Percentiles rank a stretch among this genome's conserved stretches.
phyloP scores from a whole-genome alignment of 2,329 filamentous ascomycete species.

The Fusarium sp. region DNA sequence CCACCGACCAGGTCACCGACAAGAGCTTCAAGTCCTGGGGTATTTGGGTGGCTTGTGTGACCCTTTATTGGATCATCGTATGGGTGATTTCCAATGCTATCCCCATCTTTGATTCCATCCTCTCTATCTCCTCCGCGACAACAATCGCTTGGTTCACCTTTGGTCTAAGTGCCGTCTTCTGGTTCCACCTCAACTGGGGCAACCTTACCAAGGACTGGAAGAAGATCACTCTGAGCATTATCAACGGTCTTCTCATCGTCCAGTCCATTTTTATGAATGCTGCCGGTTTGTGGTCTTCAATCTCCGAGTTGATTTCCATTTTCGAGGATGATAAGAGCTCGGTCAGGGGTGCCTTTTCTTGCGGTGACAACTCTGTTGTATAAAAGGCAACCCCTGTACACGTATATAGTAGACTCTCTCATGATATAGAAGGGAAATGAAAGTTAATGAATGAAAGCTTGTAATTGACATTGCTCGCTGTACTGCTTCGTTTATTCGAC shows the following conservation, averaged over 20 bases:
- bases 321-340: conserved; percentile 41
- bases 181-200: conserved; percentile 50
- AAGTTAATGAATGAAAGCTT: conserved; percentile 6
- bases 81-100: conserved; percentile 52
- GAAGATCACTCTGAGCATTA: conserved; percentile 27
- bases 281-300: conserved; percentile 50
- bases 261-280: conserved; percentile 51
- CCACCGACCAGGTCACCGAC: conserved; percentile 48
- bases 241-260: conserved; percentile 47
- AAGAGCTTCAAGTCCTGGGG: conserved; percentile 49
- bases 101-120: conserved; percentile 52
- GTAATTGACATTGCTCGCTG: background rate
- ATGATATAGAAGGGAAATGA: background rate
- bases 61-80: conserved; percentile 47
- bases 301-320: conserved; percentile 46
- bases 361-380: conserved; percentile 48
- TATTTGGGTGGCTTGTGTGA: conserved; percentile 50
- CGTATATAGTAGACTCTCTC: background rate
- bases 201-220: conserved; percentile 36
- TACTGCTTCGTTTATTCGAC: background rate
- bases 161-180: conserved; percentile 50
- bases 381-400: background rate
- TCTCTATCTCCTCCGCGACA: conserved; percentile 50
- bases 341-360: conserved; percentile 48
- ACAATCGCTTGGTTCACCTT: conserved; percentile 53